These are phyloP conservation scores for Boletus rufocinnamomeus DNA, from an alignment of 768 basidiomycete species.

Conservation along the genomic window DNA sequence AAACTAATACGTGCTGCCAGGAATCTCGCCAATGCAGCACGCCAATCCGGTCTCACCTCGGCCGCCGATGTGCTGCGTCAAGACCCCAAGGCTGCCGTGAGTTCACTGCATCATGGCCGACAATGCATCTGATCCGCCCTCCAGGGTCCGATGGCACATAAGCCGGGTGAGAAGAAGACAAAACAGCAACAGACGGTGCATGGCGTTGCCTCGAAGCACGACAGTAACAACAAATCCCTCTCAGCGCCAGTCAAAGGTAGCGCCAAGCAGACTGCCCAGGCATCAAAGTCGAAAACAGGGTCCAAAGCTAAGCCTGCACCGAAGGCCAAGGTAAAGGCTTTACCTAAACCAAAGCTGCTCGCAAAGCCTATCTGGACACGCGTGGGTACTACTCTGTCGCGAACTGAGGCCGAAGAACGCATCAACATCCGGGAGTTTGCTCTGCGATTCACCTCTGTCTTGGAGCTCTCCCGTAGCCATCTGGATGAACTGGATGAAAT, in stretches of 20 bases:
- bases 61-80: slow-evolving; percentile 40
- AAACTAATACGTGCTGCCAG: slow-evolving; percentile 28
- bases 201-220: slow-evolving; percentile 1
- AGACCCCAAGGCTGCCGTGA: slow-evolving; percentile 36
- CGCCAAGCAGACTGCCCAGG: slow-evolving; percentile 6
- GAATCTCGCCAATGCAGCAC: slow-evolving; percentile 41
- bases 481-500: slow-evolving; percentile 67
- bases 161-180: slow-evolving; percentile 23
- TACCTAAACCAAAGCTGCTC: slow-evolving; percentile 40
- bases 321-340: slow-evolving; percentile 29
- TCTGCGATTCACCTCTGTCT: slow-evolving; percentile 56
- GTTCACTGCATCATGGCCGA: slow-evolving; percentile 7
- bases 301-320: slow-evolving; percentile 22
- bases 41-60: slow-evolving; percentile 40
- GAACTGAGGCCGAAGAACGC: slow-evolving; percentile 55
- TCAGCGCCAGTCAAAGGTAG: slow-evolving; percentile 16
- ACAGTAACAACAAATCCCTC: slow-evolving; percentile 7
- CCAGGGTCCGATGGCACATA: slow-evolving; percentile 33
- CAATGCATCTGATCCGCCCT: slow-evolving; percentile 11
- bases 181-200: slow-evolving; percentile 14
- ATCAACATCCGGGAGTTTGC: slow-evolving; percentile 76
- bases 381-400: slow-evolving; percentile 45
- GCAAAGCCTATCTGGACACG: slow-evolving; percentile 55
- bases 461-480: slow-evolving; percentile 52
- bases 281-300: slow-evolving; percentile 12